Evolutionary conservation across 768 basidiomycete genomes (phyloP), one percentile per base, ranked within the genome.

Genomic region (Lentinula raphanica): DNA sequence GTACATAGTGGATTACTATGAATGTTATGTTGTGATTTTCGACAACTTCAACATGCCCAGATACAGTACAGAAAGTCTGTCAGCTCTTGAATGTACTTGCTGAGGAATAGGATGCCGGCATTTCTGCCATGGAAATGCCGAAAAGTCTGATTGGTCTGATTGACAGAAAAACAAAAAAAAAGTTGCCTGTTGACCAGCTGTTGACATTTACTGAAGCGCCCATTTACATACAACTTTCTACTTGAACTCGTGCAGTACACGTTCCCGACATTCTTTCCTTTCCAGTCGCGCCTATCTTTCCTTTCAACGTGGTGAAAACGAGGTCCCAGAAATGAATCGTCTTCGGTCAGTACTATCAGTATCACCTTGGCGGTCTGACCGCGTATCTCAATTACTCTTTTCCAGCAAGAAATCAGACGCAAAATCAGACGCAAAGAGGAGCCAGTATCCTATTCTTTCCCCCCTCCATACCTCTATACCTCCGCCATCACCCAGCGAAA

Each of bases 331-430:
- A 44, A 91, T 92, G 90, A 76, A 88, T 78, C 87, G 87, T 66
- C 88, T 92, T 74, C 90, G 90, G 90, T 90, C 78, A 76, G 88
- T 69, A 60, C 27, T 35, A 44, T 64, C 40, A 25, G 42, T 49
- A 23, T 38, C 38, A 19, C 48, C 8, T 46, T 57, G 25, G 21
- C 39, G 45, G 40, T 38, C 44, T 40, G 46, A 56, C 35, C 56
- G 56, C 56, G 56, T 57, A 44, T 58, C 66, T 61, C 13, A 58
- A 48, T 38, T 60, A 58, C 54, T 56, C 48, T 44, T 57, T 61
- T 59, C 50, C 48, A 93, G 92, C 68, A 92, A 87, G 82, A 86
- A 82, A 77, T 90, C 90, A 61, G 90, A 90, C 77, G 75, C 78
- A 58, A 86, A 82, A 77, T 90, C 90, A 61, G 90, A 90, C 77